These are phyloP conservation scores for Graphilbum sp. DNA, from an alignment of 2,329 filamentous ascomycete species.

Conservation along the genomic window DNA sequence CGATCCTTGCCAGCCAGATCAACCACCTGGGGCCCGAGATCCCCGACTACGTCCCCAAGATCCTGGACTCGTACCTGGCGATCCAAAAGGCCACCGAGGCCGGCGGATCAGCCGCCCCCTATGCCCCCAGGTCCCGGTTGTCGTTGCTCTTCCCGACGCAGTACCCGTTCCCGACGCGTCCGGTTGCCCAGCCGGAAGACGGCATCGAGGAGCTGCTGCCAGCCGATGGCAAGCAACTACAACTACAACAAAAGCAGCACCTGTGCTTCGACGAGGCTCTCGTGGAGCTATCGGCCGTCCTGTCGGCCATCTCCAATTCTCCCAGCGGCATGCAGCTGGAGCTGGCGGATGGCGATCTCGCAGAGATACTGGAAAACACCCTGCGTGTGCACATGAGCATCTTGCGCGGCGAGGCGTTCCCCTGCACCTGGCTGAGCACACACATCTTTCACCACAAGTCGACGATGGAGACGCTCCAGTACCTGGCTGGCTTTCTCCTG, in stretches of 20 bases:
- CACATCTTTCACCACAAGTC: constrained; percentile 89
- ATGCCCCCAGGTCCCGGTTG: too few relatives aligned
- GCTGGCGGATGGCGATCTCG: constrained; percentile 55
- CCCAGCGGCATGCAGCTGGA: constrained; percentile 62
- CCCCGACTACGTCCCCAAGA: constrained; percentile 77
- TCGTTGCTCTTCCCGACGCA: constrained; percentile 80
- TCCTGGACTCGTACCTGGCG: constrained; percentile 74
- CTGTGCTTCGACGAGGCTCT: constrained; percentile 66
- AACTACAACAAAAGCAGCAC: neutral
- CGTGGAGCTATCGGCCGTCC: constrained; percentile 72
- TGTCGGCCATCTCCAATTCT: constrained; percentile 66
- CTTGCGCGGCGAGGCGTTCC: constrained; percentile 77
- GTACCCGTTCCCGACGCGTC: constrained; percentile 73
- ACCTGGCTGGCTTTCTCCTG: constrained; percentile 63
- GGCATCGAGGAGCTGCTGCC: constrained; percentile 17
- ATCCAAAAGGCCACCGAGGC: constrained; percentile 40
- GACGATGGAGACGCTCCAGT: constrained; percentile 70
- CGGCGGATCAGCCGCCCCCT: too few relatives aligned
- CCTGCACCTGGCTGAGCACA: constrained; percentile 76
- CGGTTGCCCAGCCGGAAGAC: constrained; percentile 26
- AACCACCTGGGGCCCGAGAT: constrained; percentile 64
- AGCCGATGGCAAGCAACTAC: constrained; percentile 1
- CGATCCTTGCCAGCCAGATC: constrained; percentile 75
- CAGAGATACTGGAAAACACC: constrained; percentile 58
- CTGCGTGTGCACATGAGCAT: constrained; percentile 82